phyloP scores from a whole-genome alignment of 805 yeast species.

The Pichia thaimueangensis region DNA sequence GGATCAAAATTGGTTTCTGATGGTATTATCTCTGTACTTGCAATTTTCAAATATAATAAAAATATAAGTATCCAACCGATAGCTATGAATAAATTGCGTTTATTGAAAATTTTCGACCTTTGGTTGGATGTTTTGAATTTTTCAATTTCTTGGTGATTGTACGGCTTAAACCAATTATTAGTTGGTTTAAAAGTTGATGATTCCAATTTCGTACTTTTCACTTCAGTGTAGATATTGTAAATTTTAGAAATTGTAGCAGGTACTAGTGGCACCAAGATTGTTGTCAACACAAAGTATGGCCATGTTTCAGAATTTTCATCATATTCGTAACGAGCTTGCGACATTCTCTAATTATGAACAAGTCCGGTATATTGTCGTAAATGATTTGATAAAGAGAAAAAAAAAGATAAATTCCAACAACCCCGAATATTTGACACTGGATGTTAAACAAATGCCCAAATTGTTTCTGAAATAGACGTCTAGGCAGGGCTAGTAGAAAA shows the following conservation, averaged over 20 bases:
- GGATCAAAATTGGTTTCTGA: constrained; percentile 69
- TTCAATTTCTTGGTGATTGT: constrained; percentile 27
- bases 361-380: too few relatives aligned
- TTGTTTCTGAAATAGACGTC: too few relatives aligned
- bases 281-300: constrained; percentile 83
- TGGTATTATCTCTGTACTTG: constrained; percentile 39
- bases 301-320: constrained; percentile 89
- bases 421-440: too few relatives aligned
- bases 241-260: constrained; percentile 40
- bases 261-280: constrained; percentile 57
- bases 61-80: constrained; percentile 60
- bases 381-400: not conserved
- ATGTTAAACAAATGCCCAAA: too few relatives aligned
- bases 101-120: constrained; percentile 32
- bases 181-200: constrained; percentile 13
- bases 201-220: not conserved
- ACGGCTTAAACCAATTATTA: constrained; percentile 30
- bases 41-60: constrained; percentile 34
- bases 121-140: constrained; percentile 25
- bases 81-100: constrained; percentile 23
- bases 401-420: too few relatives aligned
- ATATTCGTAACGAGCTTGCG: constrained; percentile 60
- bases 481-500: too few relatives aligned
- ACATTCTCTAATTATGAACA: too few relatives aligned
- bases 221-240: constrained; percentile 1